These are phyloP conservation scores for Podospora pseudocomata DNA, from an alignment of 495 filamentous ascomycete species.

Conservation along the genomic window DNA sequence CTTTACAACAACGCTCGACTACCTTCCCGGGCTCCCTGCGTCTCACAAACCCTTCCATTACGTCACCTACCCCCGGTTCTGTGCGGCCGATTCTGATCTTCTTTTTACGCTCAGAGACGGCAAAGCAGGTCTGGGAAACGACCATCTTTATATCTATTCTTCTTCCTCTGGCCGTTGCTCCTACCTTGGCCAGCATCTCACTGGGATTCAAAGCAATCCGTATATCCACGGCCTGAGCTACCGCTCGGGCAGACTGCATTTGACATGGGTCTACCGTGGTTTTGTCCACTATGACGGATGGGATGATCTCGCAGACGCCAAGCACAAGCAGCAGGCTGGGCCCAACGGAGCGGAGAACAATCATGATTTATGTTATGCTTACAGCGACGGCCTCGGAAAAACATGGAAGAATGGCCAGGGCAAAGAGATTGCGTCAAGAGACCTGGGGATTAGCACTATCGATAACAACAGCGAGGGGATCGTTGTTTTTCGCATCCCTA, in stretches of 20 bases:
- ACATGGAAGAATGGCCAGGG: slow-evolving; percentile 40
- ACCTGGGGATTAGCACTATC: slow-evolving; percentile 36
- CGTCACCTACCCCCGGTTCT: slow-evolving; percentile 50
- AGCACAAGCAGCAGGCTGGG: slow-evolving; percentile 44
- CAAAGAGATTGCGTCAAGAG: slow-evolving; percentile 28
- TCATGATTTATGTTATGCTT: slow-evolving; percentile 45
- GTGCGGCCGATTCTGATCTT: slow-evolving; percentile 27
- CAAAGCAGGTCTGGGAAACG: slow-evolving; percentile 48
- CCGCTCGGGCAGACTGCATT: slow-evolving; percentile 32
- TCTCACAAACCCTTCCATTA: slow-evolving; percentile 34
- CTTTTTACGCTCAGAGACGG: slow-evolving; percentile 48
- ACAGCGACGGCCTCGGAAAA: slow-evolving; percentile 38
- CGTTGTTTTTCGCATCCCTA: slow-evolving; percentile 40
- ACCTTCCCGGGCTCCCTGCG: slow-evolving; percentile 38
- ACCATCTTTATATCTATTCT: slow-evolving; percentile 42
- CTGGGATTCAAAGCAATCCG: slow-evolving; percentile 44
- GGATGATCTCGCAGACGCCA: slow-evolving; percentile 39
- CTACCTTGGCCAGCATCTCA: slow-evolving; percentile 40
- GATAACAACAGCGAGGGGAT: slow-evolving; percentile 35
- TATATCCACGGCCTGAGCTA: slow-evolving; percentile 47
- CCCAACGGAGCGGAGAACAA: slow-evolving; percentile 47
- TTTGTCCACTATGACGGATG: slow-evolving; percentile 43
- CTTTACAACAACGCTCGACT: slow-evolving; percentile 38
- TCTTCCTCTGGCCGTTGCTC: slow-evolving; percentile 23
- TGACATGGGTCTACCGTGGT: slow-evolving; percentile 48